Base-by-base conservation (phyloP, 306 rosid genomes). In the Prunus dulcis region DNA sequence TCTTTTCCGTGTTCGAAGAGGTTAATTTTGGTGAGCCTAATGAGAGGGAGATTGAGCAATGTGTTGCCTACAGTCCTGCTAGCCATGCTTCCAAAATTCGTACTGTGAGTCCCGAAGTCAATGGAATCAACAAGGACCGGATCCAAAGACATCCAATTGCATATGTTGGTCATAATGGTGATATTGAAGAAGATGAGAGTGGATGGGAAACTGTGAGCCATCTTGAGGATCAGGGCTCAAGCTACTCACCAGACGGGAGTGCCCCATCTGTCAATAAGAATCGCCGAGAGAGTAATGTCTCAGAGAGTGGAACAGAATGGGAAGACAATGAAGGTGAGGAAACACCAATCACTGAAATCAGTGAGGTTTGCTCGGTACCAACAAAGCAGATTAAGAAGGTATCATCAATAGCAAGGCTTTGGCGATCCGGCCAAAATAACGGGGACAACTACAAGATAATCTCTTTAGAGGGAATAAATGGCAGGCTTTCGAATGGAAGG, bases 191-290 rank as follows among this genome's bases (percentile, higher is more conserved):
- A 56, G 97, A 93, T 71, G 98, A 90, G 81, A 94, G 98, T 85
- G 98, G 97, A 76, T 94, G 98, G 98, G 98, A 94, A 84, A 94
- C 96, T 14, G 97, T 85, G 49, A 94, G 98, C 87, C 96, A 90
- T 76, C 61, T 75, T 23, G 98, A 94, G 79, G 97, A 93, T 81
- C 96, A 93, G 86, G 96, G 91, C 74, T 94, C 98, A 15, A 86
- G 91, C 84, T 87, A 69, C 82, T 91, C 97, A 38, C 93, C 82
- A 0, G 97, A 88, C 71, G 97, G 93, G 76, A 91, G 93, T 76
- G 84, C 79, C 68, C 74, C 71, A n/a, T 88, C 89, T 2, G 85
- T 87, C 64, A 90, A 86, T 71, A 90, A 87, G 84, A 84, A 90
- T 82, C n/a, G 8, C 75, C 78, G 78, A 52, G 88, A 74, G 68